Base-by-base conservation (phyloP, 306 rosid species). In the Pterocarpus santalinus region DNA sequence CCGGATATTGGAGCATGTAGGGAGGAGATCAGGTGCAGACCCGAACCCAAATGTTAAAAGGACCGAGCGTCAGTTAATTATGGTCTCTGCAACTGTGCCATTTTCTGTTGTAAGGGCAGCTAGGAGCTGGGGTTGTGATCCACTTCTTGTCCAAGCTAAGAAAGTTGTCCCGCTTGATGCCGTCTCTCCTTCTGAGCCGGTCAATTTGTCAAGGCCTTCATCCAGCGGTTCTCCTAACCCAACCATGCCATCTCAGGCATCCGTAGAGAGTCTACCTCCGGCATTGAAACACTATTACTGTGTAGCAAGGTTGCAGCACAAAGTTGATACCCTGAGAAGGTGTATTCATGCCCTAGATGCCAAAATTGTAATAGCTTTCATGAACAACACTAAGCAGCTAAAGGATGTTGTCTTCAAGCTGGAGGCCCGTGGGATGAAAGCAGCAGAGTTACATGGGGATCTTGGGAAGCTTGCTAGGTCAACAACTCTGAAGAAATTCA, bases 1-100 rank as follows among this genome's bases (percentile, higher is more conserved):
- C 88, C 87, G 98, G 75, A 92, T 95, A 75, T 69, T 92, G 75
- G 97, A 92, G 83, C 98, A 95, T 9, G 95, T 95, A 36, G 97
- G 98, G 77, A 91, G 90, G 80, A 91, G 79, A 85, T 75, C 97
- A 22, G 88, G 95, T 69, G 86, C 84, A 2, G 89, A 84, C 35
- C 69, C 81, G n/a, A 87, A 83, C n/a, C 15, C 90, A 30, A 57
- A 35, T 84, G 77, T 84, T 69, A 60, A 57, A 83, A 82, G 83
- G 75, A 67, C 86, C 8, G 91, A 90, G 81, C 97, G 97, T 7
- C 97, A 82, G 72, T 87, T 90, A 10, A 79, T 95, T 57, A 85
- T 95, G 92, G 99, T 95, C 30, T 95, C 99, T 35, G 99, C 97
- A 43, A 95, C 97, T 1, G 91, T 95, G 38, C 99, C 99, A 5